Base-by-base conservation (phyloP, 2,329 filamentous ascomycete genomes). In the Sporothrix luriei region DNA sequence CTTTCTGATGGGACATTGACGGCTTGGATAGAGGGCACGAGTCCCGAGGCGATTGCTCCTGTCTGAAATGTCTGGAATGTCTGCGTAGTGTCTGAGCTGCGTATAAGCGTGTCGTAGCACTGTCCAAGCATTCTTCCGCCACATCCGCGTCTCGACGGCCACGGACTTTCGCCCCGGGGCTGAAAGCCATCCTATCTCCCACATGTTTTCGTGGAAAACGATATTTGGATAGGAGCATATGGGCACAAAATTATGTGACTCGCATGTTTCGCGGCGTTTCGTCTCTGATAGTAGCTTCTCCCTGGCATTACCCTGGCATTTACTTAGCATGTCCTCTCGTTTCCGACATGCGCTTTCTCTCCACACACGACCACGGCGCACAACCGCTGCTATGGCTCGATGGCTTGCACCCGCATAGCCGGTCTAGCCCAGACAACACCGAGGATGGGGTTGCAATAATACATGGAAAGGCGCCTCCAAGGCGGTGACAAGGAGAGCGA, bases 151-250 rank as follows among this genome's bases (percentile, higher is more conserved):
- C n/a, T n/a, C n/a, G n/a, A n/a, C n/a, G n/a, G n/a, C n/a, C 43
- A 7, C 48, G 64, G 49, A 66, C 49, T 26, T 54, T 48, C 64
- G 64, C 49, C 48, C 49, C 49, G 64, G 26, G 64, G 48, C 64
- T 66, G 48, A 66, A 26, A 40, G 46, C 46, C 29, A 33, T 4
- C 3, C 29, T 33, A 6, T 33, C 6, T 33, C 6, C 29, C 4
- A 33, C 3, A 33, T 33, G 40, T 49, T 24, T 19, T 59, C 19
- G n/a, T 10, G 26, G 55, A 40, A 59, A 40, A 54, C 11, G n/a
- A 24, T 16, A 49, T 21, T 43, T 26, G 57, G 38, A 16, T 43
- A 16, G 57, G 38, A 16, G 24, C 24, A 26, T 11, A 26, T 46
- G 2, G 11, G n/a, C 4, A 46, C 38, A 26, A 24, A 16, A 16